phyloP scores from a whole-genome alignment of 345 rosid genomes.

The Acer negundo region DNA sequence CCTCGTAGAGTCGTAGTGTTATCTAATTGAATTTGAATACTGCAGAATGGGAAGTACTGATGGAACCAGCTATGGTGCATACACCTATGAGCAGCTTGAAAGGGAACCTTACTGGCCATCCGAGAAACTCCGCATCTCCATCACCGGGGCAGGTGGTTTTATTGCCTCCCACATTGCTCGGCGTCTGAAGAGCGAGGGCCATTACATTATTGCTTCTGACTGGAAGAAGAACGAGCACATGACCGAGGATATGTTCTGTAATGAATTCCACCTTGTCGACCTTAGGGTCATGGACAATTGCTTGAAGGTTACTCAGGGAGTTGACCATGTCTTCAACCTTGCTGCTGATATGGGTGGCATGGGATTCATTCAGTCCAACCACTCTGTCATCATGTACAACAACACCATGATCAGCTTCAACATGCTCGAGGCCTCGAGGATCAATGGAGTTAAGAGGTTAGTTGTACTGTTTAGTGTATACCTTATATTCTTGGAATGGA shows the following conservation, averaged over 20 bases:
- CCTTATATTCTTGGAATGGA: not conserved
- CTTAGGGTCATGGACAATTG: conserved; percentile 98
- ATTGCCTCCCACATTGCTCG: conserved; percentile 99
- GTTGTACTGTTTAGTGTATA: conserved; percentile 9
- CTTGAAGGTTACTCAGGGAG: conserved; percentile 72
- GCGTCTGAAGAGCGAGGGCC: conserved; percentile 93
- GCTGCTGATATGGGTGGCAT: conserved; percentile 99
- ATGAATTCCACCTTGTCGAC: conserved; percentile 94
- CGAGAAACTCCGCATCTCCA: conserved; percentile 74
- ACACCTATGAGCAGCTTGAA: conserved; percentile 79
- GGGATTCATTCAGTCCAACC: conserved; percentile 99
- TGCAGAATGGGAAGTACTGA: conserved; percentile 75
- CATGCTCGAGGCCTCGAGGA: conserved; percentile 96
- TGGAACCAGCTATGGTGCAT: conserved; percentile 65
- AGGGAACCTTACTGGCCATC: conserved; percentile 96
- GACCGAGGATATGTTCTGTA: conserved; percentile 97
- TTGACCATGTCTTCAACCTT: conserved; percentile 93
- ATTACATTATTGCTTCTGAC: conserved; percentile 93
- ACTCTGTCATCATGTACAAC: conserved; percentile 97
- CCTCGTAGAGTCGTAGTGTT: not conserved
- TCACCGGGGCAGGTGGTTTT: conserved; percentile 96
- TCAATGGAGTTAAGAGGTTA: conserved; percentile 84
- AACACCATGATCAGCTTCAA: conserved; percentile 99
- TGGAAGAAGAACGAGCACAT: conserved; percentile 99
- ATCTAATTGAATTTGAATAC: not conserved